Percentiles rank a stretch among this genome's conserved stretches.
These are phyloP conservation scores for Leucosporidium creatinivorum DNA, from an alignment of 768 basidiomycete genomes.

Conservation along the genomic window DNA sequence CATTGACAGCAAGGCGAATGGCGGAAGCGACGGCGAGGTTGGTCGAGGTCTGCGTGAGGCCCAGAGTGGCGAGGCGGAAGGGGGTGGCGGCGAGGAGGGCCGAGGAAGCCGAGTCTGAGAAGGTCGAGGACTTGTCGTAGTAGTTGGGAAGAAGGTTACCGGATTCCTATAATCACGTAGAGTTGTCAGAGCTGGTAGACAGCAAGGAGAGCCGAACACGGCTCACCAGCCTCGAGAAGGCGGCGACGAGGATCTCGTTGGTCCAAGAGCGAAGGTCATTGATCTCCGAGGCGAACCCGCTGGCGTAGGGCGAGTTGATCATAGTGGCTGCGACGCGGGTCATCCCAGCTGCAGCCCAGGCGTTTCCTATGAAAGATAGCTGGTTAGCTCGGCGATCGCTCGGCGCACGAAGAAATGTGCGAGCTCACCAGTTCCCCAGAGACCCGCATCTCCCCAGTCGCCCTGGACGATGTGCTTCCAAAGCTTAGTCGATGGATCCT, in stretches of 20 bases:
- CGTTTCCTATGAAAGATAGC: constrained; percentile 58
- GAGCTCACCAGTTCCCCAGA: constrained; percentile 53
- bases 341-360: constrained; percentile 83
- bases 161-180: background rate
- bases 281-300: constrained; percentile 32
- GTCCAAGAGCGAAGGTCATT: constrained; percentile 37
- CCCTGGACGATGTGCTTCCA: constrained; percentile 74
- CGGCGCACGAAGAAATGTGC: background rate
- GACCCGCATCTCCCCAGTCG: constrained; percentile 54
- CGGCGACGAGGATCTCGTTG: constrained; percentile 32
- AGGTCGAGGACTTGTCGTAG: constrained; percentile 52
- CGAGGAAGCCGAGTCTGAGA: constrained; percentile 65
- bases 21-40: constrained; percentile 13
- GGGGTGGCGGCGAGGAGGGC: constrained; percentile 69
- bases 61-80: constrained; percentile 57
- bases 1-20: constrained; percentile 42
- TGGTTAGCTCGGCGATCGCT: background rate
- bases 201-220: background rate
- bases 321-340: constrained; percentile 72
- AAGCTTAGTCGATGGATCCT: constrained; percentile 48
- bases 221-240: constrained; percentile 21
- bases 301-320: constrained; percentile 51
- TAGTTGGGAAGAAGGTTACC: constrained; percentile 59
- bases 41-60: constrained; percentile 39
- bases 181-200: background rate